Evolutionary conservation across 306 rosid genomes (phyloP), one percentile per base, ranked within the genome.

Genomic region (Citrullus colocynthis): DNA sequence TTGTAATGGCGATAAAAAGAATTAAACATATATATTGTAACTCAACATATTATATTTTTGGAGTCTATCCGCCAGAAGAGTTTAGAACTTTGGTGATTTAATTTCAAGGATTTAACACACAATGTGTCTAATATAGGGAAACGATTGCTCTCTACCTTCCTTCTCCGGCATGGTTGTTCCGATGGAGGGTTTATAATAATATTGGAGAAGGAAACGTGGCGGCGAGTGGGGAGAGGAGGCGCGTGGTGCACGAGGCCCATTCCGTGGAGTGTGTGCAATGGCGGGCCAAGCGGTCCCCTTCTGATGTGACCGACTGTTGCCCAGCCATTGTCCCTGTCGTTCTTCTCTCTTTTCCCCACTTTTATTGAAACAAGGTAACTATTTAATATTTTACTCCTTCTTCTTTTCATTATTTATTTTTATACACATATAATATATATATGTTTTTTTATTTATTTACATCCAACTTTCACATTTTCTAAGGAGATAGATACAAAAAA

Each of bases 251-350:
- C 10, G 60, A 65, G 18, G n/a, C 55, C 30, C 74, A 13, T 18
- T 48, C 58, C 41, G 57, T 70, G 11, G 14, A 9, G 20, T n/a
- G 56, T 42, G 18, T 20, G 20, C n/a, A 17, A 65, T 15, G 3
- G 30, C 45, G 54, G 66, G 11, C 80, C 21, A 74, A 79, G 80
- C 65, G 86, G 90, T 79, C 85, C 86, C 90, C 85, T 66, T 70
- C 17, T 54, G 86, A 86, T 80, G 85, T 85, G 90, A 86, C 88
- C 90, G 85, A 89, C 88, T 83, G 81, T 88, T 84, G 82, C 89
- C 76, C 83, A 74, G 85, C 85, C 7, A 58, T 64, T 86, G 52
- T 81, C 80, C 5, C 16, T 21, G 54, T 18, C 45, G 0, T 65
- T 17, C 42, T 57, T 42, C 63, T 61, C 51, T 28, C 74, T 78